A percentile compares a stretch with the other conserved stretches of the same genome.
Conservation (phyloP, 352 stramenopile species). For the Phytophthora multivora region DNA sequence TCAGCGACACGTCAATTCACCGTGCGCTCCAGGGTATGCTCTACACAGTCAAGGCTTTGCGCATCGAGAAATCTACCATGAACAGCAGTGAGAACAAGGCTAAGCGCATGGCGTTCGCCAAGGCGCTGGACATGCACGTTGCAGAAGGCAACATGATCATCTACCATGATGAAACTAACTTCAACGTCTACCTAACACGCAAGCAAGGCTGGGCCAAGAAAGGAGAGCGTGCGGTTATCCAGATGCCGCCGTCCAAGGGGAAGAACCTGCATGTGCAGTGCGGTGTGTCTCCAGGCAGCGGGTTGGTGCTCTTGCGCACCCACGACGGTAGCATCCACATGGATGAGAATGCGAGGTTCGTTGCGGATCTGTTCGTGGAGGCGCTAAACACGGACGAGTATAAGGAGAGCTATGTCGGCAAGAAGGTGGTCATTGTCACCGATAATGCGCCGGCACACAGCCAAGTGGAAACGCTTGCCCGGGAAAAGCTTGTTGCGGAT, state of each 20-base stretch:
- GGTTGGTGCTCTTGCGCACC: neutral
- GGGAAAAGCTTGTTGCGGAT: neutral
- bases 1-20: neutral
- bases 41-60: neutral
- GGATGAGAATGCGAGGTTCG: slow-evolving; percentile 2
- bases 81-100: neutral
- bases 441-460: neutral
- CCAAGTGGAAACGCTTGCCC: neutral
- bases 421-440: slow-evolving; percentile 5
- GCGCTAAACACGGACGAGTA: neutral
- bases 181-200: neutral
- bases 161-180: neutral
- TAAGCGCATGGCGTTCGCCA: neutral
- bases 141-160: neutral
- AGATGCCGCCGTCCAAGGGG: neutral
- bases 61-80: neutral
- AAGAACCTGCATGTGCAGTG: slow-evolving; percentile 4
- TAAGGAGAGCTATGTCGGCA: neutral
- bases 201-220: neutral
- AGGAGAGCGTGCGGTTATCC: neutral
- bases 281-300: neutral
- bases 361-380: slow-evolving; percentile 2
- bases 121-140: neutral
- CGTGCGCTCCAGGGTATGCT: neutral
- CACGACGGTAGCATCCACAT: neutral